A percentile compares a stretch with the other conserved stretches of the same genome.
Evolutionary conservation across 768 basidiomycete species (phyloP).

Genomic region (Suillus luteus): DNA sequence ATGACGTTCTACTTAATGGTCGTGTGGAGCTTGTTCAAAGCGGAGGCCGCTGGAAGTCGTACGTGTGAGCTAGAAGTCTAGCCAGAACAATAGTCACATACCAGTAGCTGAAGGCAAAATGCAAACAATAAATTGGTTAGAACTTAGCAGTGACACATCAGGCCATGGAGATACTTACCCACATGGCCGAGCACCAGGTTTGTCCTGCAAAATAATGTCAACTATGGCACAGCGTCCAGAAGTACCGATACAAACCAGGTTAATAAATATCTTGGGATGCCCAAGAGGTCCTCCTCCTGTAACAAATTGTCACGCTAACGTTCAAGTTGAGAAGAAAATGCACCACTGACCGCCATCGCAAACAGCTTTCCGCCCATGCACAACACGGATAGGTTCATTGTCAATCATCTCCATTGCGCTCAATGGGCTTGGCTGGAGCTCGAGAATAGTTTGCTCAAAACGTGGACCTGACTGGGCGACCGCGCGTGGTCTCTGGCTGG

Average conservation of each 20-base stretch:
- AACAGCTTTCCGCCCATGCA: constrained; percentile 80
- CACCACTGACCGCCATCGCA: constrained; percentile 89
- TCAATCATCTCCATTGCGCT: constrained; percentile 91
- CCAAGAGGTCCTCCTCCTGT: constrained; percentile 92
- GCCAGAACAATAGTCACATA: constrained; percentile 27
- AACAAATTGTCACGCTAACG: constrained; percentile 10
- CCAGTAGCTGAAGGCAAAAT: constrained; percentile 45
- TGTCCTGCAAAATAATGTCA: constrained; percentile 57
- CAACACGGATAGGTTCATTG: constrained; percentile 81
- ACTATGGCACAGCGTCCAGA: constrained; percentile 1
- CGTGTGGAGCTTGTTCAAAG: constrained; percentile 83
- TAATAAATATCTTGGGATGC: constrained; percentile 96
- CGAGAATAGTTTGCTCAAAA: constrained; percentile 90
- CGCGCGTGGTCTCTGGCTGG: constrained; percentile 74
- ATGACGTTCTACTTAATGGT: constrained; percentile 25
- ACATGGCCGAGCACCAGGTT: constrained; percentile 83
- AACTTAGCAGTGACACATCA: not conserved
- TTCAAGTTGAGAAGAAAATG: constrained; percentile 7
- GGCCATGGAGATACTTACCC: constrained; percentile 60
- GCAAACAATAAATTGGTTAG: constrained; percentile 10
- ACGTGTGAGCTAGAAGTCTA: not conserved
- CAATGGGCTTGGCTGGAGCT: constrained; percentile 84
- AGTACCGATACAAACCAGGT: constrained; percentile 63
- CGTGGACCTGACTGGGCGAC: constrained; percentile 64
- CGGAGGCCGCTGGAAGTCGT: constrained; percentile 69